Evolutionary conservation across 1,139 yeast genomes (phyloP).

Genomic region (Williopsis jadinii): DNA sequence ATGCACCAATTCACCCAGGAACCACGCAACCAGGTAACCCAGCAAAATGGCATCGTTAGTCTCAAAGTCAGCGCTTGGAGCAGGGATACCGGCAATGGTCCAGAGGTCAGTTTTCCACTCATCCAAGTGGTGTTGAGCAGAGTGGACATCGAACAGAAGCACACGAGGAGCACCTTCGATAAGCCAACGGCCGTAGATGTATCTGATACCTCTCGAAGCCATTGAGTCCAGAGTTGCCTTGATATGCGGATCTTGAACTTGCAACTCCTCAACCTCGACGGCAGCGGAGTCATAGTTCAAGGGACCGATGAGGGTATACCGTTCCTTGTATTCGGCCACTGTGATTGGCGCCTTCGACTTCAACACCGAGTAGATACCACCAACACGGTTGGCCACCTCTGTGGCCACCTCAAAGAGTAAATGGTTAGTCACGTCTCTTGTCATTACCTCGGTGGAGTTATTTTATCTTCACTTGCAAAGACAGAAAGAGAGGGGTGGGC

Average conservation of each 20-base stretch:
- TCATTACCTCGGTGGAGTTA: conserved; percentile 32
- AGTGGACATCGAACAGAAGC: conserved; percentile 73
- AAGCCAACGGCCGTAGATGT: conserved; percentile 92
- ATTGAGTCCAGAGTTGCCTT: conserved; percentile 62
- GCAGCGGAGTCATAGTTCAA: conserved; percentile 75
- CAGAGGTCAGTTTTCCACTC: conserved; percentile 96
- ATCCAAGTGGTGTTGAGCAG: conserved; percentile 62
- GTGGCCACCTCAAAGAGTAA: conserved; percentile 91
- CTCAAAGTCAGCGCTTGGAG: conserved; percentile 84
- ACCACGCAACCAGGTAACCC: conserved; percentile 96
- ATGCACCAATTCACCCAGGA: conserved; percentile 83
- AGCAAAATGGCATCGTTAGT: conserved; percentile 87
- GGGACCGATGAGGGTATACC: conserved; percentile 87
- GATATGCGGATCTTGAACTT: conserved; percentile 49
- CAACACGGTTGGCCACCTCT: conserved; percentile 96
- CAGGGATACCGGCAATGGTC: conserved; percentile 87
- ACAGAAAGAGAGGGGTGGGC: background rate
- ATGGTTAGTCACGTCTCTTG: conserved; percentile 76
- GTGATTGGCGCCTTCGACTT: conserved; percentile 97
- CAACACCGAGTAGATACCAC: conserved; percentile 94
- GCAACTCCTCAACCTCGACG: conserved; percentile 86
- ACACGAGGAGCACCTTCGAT: conserved; percentile 97
- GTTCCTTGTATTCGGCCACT: conserved; percentile 83
- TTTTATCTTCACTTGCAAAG: too few relatives aligned
- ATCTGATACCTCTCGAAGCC: conserved; percentile 73